Evolutionary conservation across 1,284 basidiomycete species (phyloP).

Genomic region (Anthracocystis setariae): DNA sequence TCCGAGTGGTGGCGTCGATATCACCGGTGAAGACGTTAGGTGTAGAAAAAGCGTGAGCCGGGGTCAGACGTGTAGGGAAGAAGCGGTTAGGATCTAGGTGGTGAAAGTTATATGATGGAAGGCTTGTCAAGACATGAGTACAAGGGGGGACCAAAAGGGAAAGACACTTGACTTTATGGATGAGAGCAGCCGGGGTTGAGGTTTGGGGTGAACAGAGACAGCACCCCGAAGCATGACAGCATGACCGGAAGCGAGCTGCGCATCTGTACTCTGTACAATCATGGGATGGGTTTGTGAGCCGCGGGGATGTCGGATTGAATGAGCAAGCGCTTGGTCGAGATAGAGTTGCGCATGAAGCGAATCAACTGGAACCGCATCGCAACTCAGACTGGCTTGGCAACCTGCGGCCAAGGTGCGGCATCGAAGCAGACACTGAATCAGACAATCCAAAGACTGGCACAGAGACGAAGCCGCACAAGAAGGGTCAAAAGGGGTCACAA

Average conservation of each 20-base stretch:
- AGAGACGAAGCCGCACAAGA: not conserved
- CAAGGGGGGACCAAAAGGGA: not conserved
- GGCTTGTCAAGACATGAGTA: not conserved
- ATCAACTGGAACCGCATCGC: slow-evolving; percentile 3
- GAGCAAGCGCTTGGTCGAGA: slow-evolving; percentile 8
- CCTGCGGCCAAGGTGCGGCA: slow-evolving; percentile 12
- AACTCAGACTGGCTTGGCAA: slow-evolving; percentile 21
- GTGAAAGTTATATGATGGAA: too few relatives aligned
- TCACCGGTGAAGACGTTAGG: not conserved
- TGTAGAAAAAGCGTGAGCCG: too few relatives aligned
- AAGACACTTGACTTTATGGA: not conserved
- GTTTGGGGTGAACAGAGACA: not conserved
- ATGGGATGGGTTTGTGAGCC: slow-evolving; percentile 11
- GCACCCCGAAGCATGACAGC: too few relatives aligned
- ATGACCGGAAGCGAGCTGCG: not conserved
- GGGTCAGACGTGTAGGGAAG: too few relatives aligned
- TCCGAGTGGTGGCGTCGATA: slow-evolving; percentile 7
- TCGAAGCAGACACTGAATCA: slow-evolving; percentile 4
- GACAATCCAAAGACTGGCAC: not conserved
- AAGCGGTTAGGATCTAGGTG: too few relatives aligned
- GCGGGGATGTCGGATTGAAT: not conserved
- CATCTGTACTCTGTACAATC: slow-evolving; percentile 13
- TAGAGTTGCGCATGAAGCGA: slow-evolving; percentile 19
- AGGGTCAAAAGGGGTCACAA: slow-evolving; percentile 6
- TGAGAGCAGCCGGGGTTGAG: not conserved